phyloP scores from a whole-genome alignment of 139 green algal species.

The Deuterostichococcus epilithicus region DNA sequence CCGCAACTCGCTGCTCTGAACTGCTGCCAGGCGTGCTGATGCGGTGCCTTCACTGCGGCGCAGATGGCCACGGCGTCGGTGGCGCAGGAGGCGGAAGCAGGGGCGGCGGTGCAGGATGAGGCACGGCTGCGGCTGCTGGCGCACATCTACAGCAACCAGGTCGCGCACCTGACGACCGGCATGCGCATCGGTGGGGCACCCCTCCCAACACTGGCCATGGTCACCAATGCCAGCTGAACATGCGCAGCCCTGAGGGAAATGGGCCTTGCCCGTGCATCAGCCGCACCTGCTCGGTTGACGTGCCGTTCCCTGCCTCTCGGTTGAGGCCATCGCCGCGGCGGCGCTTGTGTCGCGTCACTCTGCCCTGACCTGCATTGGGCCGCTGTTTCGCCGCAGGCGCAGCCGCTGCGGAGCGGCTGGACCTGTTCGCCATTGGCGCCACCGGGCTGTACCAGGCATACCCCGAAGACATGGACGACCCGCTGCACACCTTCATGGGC shows the following conservation, averaged over 20 bases:
- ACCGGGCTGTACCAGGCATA: constrained; percentile 14
- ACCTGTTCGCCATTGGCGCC: constrained; percentile 14
- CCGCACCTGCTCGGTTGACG: too few species aligned
- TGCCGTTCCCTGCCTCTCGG: too few species aligned
- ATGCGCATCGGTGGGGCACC: constrained; percentile 21
- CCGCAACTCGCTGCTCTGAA: background rate
- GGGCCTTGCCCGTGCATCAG: too few species aligned
- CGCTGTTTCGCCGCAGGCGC: too few species aligned
- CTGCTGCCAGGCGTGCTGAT: too few species aligned
- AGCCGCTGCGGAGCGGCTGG: constrained; percentile 23
- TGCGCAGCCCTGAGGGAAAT: too few species aligned
- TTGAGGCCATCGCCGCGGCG: too few species aligned
- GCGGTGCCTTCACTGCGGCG: too few species aligned
- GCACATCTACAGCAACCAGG: constrained; percentile 14
- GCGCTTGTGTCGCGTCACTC: too few species aligned
- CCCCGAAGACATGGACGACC: constrained; percentile 5
- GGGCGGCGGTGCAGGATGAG: background rate
- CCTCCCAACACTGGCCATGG: too few species aligned
- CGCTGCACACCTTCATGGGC: constrained; percentile 7
- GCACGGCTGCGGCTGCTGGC: constrained; percentile 14
- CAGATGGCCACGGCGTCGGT: background rate
- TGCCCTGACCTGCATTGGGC: too few species aligned
- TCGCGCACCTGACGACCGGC: constrained; percentile 25
- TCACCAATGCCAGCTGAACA: too few species aligned
- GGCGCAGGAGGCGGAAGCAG: background rate